Percentiles rank a stretch among this genome's conserved stretches.
Conservation (phyloP, 2,329 filamentous ascomycete genomes). For the Mycocentrospora acerina region DNA sequence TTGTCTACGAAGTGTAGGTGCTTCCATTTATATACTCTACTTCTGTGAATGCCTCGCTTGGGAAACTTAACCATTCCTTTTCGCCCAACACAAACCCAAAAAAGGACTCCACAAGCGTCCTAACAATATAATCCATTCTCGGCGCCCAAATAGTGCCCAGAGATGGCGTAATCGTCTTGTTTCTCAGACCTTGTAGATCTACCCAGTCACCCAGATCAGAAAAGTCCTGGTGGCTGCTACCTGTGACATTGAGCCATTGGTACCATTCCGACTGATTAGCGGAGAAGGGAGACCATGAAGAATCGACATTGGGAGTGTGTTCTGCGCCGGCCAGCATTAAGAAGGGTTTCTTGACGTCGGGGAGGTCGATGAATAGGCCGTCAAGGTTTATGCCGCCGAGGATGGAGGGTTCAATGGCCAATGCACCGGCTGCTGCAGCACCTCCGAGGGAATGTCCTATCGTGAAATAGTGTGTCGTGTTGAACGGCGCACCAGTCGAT, state of each 20-base stretch:
- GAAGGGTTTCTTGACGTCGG: slow-evolving; percentile 19
- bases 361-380: slow-evolving; percentile 16
- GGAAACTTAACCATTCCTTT: slow-evolving; percentile 4
- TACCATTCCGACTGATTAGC: slow-evolving; percentile 24
- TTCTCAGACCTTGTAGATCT: slow-evolving; percentile 19
- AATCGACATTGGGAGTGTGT: slow-evolving; percentile 16
- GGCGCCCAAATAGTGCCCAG: slow-evolving; percentile 17
- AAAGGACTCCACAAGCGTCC: slow-evolving; percentile 11
- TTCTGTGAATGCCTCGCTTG: slow-evolving; percentile 8
- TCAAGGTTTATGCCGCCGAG: slow-evolving; percentile 21
- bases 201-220: slow-evolving; percentile 25
- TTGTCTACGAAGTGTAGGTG: no score
- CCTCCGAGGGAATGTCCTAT: slow-evolving; percentile 25
- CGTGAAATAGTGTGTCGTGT: slow-evolving; percentile 13
- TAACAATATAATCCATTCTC: slow-evolving; percentile 21
- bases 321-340: slow-evolving; percentile 18
- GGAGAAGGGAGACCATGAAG: slow-evolving; percentile 20
- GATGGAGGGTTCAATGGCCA: slow-evolving; percentile 8
- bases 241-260: slow-evolving; percentile 19
- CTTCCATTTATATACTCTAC: slow-evolving; percentile 4
- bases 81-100: slow-evolving; percentile 15
- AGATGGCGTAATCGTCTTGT: slow-evolving; percentile 10
- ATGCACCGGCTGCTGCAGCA: slow-evolving; percentile 13
- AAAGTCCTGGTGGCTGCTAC: slow-evolving; percentile 21
- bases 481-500: slow-evolving; percentile 9